Evolutionary conservation across 75 land plant genomes (phyloP).

Genomic region (Larix kaempferi): DNA sequence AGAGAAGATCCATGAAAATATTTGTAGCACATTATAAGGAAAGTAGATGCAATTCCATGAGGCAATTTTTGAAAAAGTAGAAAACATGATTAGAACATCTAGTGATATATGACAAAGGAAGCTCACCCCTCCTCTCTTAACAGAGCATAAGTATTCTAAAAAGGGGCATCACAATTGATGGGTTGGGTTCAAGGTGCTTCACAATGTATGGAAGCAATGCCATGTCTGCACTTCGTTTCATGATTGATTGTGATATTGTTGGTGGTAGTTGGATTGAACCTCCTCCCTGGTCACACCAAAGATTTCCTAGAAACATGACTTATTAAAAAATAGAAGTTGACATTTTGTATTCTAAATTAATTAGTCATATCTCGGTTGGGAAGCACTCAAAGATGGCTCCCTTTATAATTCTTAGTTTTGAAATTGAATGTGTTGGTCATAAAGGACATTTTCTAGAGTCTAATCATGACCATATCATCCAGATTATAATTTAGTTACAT

Average conservation of each 20-base stretch:
- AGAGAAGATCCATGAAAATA: no score
- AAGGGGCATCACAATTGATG: slow-evolving; percentile 86
- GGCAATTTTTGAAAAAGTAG: no score
- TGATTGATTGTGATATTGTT: slow-evolving; percentile 95
- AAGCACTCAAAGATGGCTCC: slow-evolving; percentile 97
- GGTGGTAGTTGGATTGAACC: slow-evolving; percentile 99
- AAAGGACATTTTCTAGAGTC: slow-evolving; percentile 99
- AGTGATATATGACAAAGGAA: no score
- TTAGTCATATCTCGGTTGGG: slow-evolving; percentile 85
- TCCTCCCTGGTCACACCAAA: slow-evolving; percentile 64
- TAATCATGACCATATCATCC: slow-evolving; percentile 94
- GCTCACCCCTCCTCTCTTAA: no score
- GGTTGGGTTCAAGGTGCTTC: slow-evolving; percentile 75
- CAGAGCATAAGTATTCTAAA: slow-evolving; percentile 90
- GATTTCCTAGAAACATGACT: slow-evolving; percentile 45
- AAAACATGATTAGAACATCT: no score
- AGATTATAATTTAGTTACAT: no score
- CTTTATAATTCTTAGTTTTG: slow-evolving; percentile 97
- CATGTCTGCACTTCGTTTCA: slow-evolving; percentile 94
- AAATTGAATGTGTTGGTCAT: slow-evolving; percentile 99
- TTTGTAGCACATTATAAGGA: no score
- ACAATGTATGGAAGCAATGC: slow-evolving; percentile 98
- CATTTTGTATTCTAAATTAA: slow-evolving; percentile 76
- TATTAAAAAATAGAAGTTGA: slow-evolving; percentile 89
- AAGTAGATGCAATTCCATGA: no score